Percentiles rank a stretch among this genome's conserved stretches.
These are phyloP conservation scores for Shiraia sp. DNA, from an alignment of 2,329 filamentous ascomycete species.

Conservation along the genomic window DNA sequence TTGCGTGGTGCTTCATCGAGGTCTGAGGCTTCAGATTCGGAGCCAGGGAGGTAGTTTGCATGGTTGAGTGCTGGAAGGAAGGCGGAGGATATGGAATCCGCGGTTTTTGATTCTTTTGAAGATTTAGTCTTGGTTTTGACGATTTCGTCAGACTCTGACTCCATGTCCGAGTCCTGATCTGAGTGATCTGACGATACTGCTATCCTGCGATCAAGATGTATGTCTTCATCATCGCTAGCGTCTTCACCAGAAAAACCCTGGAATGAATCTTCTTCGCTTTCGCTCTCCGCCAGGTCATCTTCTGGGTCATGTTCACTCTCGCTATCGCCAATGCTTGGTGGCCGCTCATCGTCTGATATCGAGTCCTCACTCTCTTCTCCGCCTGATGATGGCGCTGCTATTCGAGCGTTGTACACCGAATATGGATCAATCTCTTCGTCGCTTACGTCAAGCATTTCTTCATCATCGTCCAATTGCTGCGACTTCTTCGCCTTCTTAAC, in stretches of 20 bases:
- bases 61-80: constrained; percentile 76
- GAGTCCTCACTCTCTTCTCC: constrained; percentile 37
- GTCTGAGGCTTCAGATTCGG: constrained; percentile 71
- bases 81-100: constrained; percentile 51
- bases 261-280: constrained; percentile 7
- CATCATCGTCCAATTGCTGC: constrained; percentile 15
- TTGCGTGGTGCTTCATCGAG: constrained; percentile 61
- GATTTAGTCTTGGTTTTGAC: constrained; percentile 17
- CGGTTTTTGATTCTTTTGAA: not conserved
- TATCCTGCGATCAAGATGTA: constrained; percentile 5
- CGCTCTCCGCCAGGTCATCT: constrained; percentile 21
- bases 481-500: constrained; percentile 21
- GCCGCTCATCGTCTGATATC: constrained; percentile 31
- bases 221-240: constrained; percentile 3
- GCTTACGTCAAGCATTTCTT: constrained; percentile 25
- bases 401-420: constrained; percentile 42
- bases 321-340: constrained; percentile 37
- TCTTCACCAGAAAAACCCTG: constrained; percentile 7
- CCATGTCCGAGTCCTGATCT: constrained; percentile 20
- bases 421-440: constrained; percentile 41
- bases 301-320: constrained; percentile 27
- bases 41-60: constrained; percentile 78
- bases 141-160: constrained; percentile 17
- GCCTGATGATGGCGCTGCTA: constrained; percentile 45
- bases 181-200: constrained; percentile 18